A percentile compares a stretch with the other conserved stretches of the same genome.
phyloP scores from a whole-genome alignment of 208 protist genomes.

The Acanthamoeba rhysodes region DNA sequence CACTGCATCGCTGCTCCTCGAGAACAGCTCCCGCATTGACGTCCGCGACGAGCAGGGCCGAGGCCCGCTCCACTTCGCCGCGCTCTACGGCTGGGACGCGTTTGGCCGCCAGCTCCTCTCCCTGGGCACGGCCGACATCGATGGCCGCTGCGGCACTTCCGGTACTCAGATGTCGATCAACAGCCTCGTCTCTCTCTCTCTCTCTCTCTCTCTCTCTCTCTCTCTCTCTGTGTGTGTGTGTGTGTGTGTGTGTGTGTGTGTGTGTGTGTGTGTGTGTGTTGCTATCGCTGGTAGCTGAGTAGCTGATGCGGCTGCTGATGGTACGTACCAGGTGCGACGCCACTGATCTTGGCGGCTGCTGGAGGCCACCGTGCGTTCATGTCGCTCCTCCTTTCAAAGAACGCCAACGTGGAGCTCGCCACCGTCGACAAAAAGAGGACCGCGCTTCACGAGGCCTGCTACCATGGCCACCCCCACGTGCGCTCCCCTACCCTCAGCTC shows the following conservation, averaged over 20 bases:
- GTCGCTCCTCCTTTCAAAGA: slow-evolving; percentile 37
- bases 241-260: neutral
- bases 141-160: slow-evolving; percentile 1
- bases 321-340: neutral
- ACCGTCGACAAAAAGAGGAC: slow-evolving; percentile 42
- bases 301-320: neutral
- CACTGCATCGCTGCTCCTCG: slow-evolving; percentile 31
- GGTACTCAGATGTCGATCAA: neutral
- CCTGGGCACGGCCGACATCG: slow-evolving; percentile 7
- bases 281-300: neutral
- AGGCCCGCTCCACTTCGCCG: slow-evolving; percentile 45
- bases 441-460: slow-evolving; percentile 33
- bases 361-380: neutral
- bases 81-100: slow-evolving; percentile 38
- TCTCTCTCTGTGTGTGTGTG: neutral
- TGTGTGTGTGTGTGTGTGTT: neutral
- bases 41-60: slow-evolving; percentile 18
- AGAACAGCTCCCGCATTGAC: slow-evolving; percentile 40
- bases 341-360: slow-evolving; percentile 1
- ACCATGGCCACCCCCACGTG: slow-evolving; percentile 19
- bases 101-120: slow-evolving; percentile 42
- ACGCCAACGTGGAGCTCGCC: slow-evolving; percentile 6
- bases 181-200: too few relatives aligned
- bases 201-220: too few relatives aligned
- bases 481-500: too few relatives aligned